A percentile compares a stretch with the other conserved stretches of the same genome.
phyloP scores from a whole-genome alignment of 306 rosid species.

The Arachis stenosperma region DNA sequence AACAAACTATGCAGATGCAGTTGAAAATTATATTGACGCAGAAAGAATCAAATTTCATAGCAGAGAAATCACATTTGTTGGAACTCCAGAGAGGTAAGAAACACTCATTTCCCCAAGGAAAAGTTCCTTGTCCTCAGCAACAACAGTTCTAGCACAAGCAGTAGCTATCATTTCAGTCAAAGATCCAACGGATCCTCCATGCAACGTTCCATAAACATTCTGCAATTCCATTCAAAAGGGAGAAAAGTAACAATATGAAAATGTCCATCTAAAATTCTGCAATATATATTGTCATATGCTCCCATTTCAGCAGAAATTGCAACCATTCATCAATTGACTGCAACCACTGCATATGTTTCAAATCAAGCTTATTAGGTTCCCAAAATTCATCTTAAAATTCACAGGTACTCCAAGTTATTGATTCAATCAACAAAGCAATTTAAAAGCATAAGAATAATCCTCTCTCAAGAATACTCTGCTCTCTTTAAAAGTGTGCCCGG shows the following conservation, averaged over 20 bases:
- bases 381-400: background rate
- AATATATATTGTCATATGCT: background rate
- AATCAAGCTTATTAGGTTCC: background rate
- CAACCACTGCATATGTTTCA: background rate
- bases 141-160: slow-evolving; percentile 51
- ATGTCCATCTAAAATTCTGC: background rate
- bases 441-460: too few relatives aligned
- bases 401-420: background rate
- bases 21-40: background rate
- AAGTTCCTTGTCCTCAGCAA: slow-evolving; percentile 43
- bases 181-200: slow-evolving; percentile 46
- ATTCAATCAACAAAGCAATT: too few relatives aligned
- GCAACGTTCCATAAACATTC: slow-evolving; percentile 40
- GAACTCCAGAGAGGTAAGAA: slow-evolving; percentile 47
- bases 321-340: slow-evolving; percentile 20
- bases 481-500: too few relatives aligned
- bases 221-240: slow-evolving; percentile 19
- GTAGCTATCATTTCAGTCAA: slow-evolving; percentile 28
- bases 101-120: slow-evolving; percentile 50
- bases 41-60: slow-evolving; percentile 17
- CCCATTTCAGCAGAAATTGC: background rate
- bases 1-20: background rate
- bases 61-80: slow-evolving; percentile 39
- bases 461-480: too few relatives aligned
- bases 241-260: background rate